Evolutionary conservation across 2,329 filamentous ascomycete species (phyloP).

Genomic region (Neonectria hederae): DNA sequence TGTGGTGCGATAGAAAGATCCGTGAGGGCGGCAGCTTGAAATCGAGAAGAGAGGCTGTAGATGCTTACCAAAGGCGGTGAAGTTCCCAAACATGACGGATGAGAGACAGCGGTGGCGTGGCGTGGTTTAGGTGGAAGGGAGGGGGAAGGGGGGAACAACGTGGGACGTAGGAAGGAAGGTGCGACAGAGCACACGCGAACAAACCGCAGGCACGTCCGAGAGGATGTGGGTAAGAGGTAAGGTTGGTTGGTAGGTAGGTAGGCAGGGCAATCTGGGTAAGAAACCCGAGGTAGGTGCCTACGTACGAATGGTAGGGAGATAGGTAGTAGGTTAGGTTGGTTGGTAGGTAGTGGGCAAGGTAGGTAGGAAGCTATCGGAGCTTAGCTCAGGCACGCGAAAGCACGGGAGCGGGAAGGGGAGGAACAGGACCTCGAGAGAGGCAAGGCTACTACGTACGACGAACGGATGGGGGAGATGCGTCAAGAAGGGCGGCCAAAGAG

Average conservation of each 20-base stretch:
- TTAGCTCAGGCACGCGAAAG: constrained; percentile 16
- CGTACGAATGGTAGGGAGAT: background rate
- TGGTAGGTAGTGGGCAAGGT: background rate
- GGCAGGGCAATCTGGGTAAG: background rate
- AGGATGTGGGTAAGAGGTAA: background rate
- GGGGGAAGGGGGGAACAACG: constrained; percentile 23
- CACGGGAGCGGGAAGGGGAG: constrained; percentile 1
- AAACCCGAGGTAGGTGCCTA: background rate
- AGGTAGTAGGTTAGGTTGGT: background rate
- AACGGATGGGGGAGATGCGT: constrained; percentile 20
- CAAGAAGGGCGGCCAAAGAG: constrained; percentile 2
- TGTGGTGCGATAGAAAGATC: background rate
- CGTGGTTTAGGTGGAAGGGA: constrained; percentile 33
- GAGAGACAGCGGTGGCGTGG: constrained; percentile 30
- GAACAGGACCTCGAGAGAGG: background rate
- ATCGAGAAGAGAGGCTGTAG: constrained; percentile 24
- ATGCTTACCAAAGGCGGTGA: constrained; percentile 52
- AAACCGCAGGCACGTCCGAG: constrained; percentile 10
- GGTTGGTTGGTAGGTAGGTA: background rate
- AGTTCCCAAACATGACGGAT: constrained; percentile 55
- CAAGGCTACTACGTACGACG: constrained; percentile 18
- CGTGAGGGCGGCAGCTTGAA: background rate
- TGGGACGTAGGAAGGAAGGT: constrained; percentile 27
- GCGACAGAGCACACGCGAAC: constrained; percentile 22
- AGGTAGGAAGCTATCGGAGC: constrained; percentile 4